Percentiles rank a stretch among this genome's conserved stretches.
phyloP scores from a whole-genome alignment of 169 alveolate genomes.

The Perkinsus chesapeaki region DNA sequence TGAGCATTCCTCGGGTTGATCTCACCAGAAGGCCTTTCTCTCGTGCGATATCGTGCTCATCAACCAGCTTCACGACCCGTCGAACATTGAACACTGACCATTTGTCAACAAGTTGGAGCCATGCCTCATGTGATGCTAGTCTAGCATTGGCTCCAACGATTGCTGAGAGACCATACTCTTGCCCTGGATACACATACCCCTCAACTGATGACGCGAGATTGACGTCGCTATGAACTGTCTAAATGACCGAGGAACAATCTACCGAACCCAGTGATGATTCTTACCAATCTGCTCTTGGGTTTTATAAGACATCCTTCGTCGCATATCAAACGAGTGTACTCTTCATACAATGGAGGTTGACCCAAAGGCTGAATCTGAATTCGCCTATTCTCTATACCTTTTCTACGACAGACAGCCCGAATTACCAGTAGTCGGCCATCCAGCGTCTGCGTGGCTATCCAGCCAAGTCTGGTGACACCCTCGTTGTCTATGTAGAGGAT shows the following conservation, averaged over 20 bases:
- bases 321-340: background rate
- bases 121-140: background rate
- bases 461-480: background rate
- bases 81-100: background rate
- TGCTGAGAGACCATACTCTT: background rate
- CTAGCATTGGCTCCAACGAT: background rate
- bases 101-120: background rate
- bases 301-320: background rate
- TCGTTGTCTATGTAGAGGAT: background rate
- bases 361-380: background rate
- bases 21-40: background rate
- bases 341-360: background rate
- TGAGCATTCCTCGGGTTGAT: background rate
- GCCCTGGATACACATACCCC: background rate
- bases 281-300: background rate
- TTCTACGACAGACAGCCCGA: background rate
- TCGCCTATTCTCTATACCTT: background rate
- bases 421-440: background rate
- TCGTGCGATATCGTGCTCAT: background rate
- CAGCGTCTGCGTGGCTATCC: background rate
- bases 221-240: background rate
- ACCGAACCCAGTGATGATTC: background rate
- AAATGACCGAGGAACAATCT: background rate
- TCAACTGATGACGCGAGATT: background rate
- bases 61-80: background rate